These are phyloP conservation scores for Mucor indicus DNA, from an alignment of 371 early-diverging fungal species.

Conservation along the genomic window DNA sequence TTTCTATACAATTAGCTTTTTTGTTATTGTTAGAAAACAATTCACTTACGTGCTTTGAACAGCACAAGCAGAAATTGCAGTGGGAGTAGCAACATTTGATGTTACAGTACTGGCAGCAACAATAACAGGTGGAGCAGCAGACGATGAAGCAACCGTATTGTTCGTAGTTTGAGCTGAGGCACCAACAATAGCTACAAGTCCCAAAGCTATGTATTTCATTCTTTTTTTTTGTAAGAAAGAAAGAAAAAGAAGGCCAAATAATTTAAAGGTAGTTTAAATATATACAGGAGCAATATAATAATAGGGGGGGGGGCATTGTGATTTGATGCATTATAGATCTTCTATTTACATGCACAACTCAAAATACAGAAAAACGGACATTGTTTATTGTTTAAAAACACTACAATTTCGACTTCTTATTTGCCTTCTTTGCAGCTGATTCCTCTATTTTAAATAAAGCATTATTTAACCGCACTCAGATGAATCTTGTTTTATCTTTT, in stretches of 20 bases:
- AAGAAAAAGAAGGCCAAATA: conserved; percentile 6
- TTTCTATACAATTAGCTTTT: no score
- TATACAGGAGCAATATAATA: not conserved
- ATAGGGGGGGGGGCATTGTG: not conserved
- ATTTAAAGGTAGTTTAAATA: conserved; percentile 3
- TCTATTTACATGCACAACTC: no score
- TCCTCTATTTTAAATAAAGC: conserved; percentile 9
- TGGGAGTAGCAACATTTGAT: conserved; percentile 1
- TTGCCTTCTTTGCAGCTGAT: conserved; percentile 13
- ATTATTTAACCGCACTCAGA: not conserved
- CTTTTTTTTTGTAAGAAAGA: conserved; percentile 9
- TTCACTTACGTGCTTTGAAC: conserved; percentile 24
- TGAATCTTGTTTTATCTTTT: not conserved
- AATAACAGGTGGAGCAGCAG: not conserved
- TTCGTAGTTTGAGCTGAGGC: conserved; percentile 14
- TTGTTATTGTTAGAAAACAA: not conserved
- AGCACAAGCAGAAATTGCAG: conserved; percentile 8
- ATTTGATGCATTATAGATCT: conserved; percentile 10
- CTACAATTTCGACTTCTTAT: conserved; percentile 20
- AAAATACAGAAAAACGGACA: not conserved
- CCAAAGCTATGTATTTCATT: conserved; percentile 14
- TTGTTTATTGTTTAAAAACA: not conserved
- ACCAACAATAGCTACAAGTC: conserved; percentile 8
- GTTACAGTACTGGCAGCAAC: not conserved
- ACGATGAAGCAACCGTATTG: not conserved